Evolutionary conservation across 352 stramenopile genomes (phyloP).

Genomic region (Phytophthora capsici): DNA sequence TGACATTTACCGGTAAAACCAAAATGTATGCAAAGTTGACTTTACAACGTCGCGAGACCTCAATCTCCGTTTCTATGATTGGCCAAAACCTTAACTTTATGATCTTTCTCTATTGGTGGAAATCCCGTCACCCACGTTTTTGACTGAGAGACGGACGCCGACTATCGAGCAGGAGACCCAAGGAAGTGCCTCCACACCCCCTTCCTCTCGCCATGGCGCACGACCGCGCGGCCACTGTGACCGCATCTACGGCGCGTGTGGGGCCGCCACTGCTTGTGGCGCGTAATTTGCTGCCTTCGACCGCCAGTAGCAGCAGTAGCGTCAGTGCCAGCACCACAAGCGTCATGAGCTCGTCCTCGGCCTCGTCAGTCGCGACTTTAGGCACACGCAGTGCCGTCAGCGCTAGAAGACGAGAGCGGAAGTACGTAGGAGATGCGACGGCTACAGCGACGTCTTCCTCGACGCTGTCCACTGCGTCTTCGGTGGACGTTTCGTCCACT

Average conservation of each 20-base stretch:
- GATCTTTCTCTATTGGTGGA: slow-evolving; percentile 5
- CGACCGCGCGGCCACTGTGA: slow-evolving; percentile 31
- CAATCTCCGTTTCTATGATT: slow-evolving; percentile 2
- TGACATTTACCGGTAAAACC: too few relatives aligned
- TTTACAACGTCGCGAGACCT: slow-evolving; percentile 4
- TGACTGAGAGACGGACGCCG: slow-evolving; percentile 16
- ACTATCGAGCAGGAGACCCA: slow-evolving; percentile 5
- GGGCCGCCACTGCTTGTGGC: slow-evolving; percentile 35
- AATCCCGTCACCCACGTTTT: slow-evolving; percentile 9
- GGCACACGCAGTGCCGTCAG: slow-evolving; percentile 7
- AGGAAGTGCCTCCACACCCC: neutral
- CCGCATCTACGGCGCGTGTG: slow-evolving; percentile 15
- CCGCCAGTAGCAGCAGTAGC: slow-evolving; percentile 26
- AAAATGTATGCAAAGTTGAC: neutral
- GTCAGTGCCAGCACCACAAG: slow-evolving; percentile 31
- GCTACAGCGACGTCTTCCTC: slow-evolving; percentile 38
- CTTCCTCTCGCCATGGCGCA: slow-evolving; percentile 36
- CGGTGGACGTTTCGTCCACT: slow-evolving; percentile 26
- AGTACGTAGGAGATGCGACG: slow-evolving; percentile 35
- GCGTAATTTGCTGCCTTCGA: slow-evolving; percentile 36
- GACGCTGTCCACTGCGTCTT: slow-evolving; percentile 45
- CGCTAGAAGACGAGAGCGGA: slow-evolving; percentile 24
- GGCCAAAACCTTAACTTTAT: neutral
- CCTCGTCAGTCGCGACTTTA: slow-evolving; percentile 23
- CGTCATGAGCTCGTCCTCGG: slow-evolving; percentile 28